Evolutionary conservation across 2,329 filamentous ascomycete genomes (phyloP), one percentile per base, ranked within the genome.

Genomic region (Emericellopsis atlantica): DNA sequence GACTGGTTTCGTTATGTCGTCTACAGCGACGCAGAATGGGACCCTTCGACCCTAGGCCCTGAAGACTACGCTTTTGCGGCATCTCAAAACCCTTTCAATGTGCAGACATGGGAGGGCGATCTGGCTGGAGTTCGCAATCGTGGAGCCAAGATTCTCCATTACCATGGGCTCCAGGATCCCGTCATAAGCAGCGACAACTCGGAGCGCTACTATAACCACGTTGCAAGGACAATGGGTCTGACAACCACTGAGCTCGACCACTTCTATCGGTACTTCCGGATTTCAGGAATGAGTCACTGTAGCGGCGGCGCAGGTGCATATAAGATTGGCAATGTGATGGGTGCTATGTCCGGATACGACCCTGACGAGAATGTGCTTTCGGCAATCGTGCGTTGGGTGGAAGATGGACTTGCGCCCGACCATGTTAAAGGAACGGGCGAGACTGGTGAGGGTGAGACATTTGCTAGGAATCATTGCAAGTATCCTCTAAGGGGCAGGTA

Each of bases 281-380:
- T 76, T 45, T 65, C 62, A 5, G 71, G 72, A 6, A 69, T 72
- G 57, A 58, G 53, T 2, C 72, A 76, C 51, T 76, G 72, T 49
- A 46, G 40, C 9, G 63, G 64, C 6, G 70, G 70, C 4, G 51
- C 51, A 12, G 67, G 66, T 1, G 64, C 66, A 2, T 54, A 64
- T 6, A 57, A 62, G 0, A 53, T 60, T 8, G 50, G 62, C 40
- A 70, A 71, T 39, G 53, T 67, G 1, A 49, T 71, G 15, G 58
- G 70, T 3, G 53, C 50, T 29, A 35, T 32, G 0, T 38, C 49
- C 0, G 54, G 45, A 2, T 57, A 54, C 32, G 50, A 66, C 14
- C 56, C 61, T 0, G 49, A 60, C 6, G 50, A 62, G 18, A 74
- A 73, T 18, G 56, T 71, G 0, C 49, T 74, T 5, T 59, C 65